Base-by-base conservation (phyloP, 768 basidiomycete species). In the Saitozyma podzolica region DNA sequence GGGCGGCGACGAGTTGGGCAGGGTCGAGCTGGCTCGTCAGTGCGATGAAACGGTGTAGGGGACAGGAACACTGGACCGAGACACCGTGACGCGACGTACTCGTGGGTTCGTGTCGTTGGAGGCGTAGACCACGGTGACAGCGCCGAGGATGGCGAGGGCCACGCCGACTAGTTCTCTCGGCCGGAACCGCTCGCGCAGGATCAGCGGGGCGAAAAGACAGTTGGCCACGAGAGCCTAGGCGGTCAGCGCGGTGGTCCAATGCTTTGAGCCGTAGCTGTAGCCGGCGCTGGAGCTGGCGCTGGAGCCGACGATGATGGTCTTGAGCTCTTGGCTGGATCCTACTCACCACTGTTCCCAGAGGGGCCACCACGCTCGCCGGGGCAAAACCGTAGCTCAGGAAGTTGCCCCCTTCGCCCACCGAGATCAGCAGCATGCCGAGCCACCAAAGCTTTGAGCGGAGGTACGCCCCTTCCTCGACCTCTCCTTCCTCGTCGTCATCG, bases 361-460 rank as follows among this genome's bases (percentile, higher is more conserved):
- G 95, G 0, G 95, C 93, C 11, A 97, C 92, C 6, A 94, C 66
- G 55, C 62, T 70, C 17, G 77, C 75, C 3, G 78, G 78, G 0
- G 81, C 79, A 52, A 78, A 81, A 87, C 88, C 77, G 54, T 78
- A 81, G 41, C 74, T 73, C 19, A 79, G 41, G 72, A 96, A 97
- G 75, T 97, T 97, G 7, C 92, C 86, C 19, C 85, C 81, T 81
- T 99, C 95, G 13, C 95, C 95, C 19, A 95, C 63, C 66, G 92
- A 91, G 87, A 97, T 93, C 54, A 96, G 83, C 13, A 86, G 64
- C 70, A 97, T 89, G 0, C 95, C 95, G 10, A 84, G 70, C 91
- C 95, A 95, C 94, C 93, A 94, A 65, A 93, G 71, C 76, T 88
- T 92, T 6, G 91, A 91, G 69, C 85, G 88, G 45, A 95, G 82